phyloP scores from a whole-genome alignment of 73 alveolate genomes.

The Paramecium caudatum region DNA sequence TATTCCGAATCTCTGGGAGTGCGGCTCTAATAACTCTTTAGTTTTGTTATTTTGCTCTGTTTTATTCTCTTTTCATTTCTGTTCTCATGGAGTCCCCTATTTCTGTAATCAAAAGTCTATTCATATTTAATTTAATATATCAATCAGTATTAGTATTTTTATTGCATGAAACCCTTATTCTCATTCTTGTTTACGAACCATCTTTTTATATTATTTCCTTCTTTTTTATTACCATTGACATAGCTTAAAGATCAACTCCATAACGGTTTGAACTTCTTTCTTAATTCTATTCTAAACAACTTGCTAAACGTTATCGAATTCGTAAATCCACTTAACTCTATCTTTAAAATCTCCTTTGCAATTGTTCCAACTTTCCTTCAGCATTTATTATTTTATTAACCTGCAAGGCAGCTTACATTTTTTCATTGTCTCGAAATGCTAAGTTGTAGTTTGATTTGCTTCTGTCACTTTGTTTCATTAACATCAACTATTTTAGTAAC shows the following conservation, averaged over 20 bases:
- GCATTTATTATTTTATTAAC: not conserved
- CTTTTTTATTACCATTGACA: not conserved
- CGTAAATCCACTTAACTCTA: not conserved
- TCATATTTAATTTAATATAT: not conserved
- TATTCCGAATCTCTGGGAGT: constrained; percentile 14
- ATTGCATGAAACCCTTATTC: not conserved
- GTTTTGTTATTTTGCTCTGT: not conserved
- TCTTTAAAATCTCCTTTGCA: constrained; percentile 24
- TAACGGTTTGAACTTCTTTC: too few relatives aligned
- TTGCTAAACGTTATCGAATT: constrained; percentile 7
- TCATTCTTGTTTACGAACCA: not conserved
- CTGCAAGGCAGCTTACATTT: not conserved
- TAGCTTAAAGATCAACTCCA: not conserved
- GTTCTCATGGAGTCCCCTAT: not conserved
- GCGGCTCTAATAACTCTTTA: not conserved
- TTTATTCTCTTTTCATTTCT: constrained; percentile 20
- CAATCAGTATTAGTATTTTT: constrained; percentile 35
- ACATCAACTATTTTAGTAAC: not conserved
- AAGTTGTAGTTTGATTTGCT: constrained; percentile 17
- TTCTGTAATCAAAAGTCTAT: constrained; percentile 60
- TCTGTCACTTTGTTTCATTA: constrained; percentile 32
- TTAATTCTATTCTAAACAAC: constrained; percentile 39
- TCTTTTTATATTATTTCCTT: not conserved
- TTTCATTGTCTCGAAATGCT: constrained; percentile 9
- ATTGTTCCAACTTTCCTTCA: constrained; percentile 31